Percentiles rank a stretch among this genome's conserved stretches.
Conservation (phyloP, 1,284 basidiomycete species). For the Cronartium quercuum region DNA sequence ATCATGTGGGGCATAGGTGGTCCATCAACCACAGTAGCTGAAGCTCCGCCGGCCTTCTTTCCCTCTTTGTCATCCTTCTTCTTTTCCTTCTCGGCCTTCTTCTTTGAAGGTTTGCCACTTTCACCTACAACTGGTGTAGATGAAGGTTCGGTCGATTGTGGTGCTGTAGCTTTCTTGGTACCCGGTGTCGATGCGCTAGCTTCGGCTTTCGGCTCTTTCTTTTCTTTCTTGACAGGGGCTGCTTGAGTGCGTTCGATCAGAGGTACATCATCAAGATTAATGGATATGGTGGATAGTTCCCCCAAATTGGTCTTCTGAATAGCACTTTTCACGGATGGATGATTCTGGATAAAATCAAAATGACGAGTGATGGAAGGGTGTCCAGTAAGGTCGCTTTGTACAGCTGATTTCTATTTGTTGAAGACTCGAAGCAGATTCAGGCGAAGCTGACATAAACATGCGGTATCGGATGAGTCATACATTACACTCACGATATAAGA, state of each 20-base stretch:
- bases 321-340: slow-evolving; percentile 58
- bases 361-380: slow-evolving; percentile 78
- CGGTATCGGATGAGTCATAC: not conserved
- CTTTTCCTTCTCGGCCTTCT: slow-evolving; percentile 27
- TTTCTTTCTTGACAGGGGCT: slow-evolving; percentile 56
- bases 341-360: slow-evolving; percentile 83
- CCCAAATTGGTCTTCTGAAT: slow-evolving; percentile 48
- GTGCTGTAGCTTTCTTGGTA: slow-evolving; percentile 19
- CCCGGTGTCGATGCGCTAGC: not conserved
- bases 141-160: slow-evolving; percentile 4
- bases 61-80: slow-evolving; percentile 53
- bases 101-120: slow-evolving; percentile 23
- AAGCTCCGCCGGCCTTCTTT: slow-evolving; percentile 50
- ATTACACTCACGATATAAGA: slow-evolving; percentile 22
- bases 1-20: slow-evolving; percentile 87
- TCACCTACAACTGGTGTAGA: not conserved
- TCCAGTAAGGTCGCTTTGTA: slow-evolving; percentile 47
- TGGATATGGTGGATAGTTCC: slow-evolving; percentile 53
- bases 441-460: not conserved
- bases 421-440: not conserved
- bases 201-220: slow-evolving; percentile 48
- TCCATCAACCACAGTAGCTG: slow-evolving; percentile 58
- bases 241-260: slow-evolving; percentile 65
- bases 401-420: not conserved
- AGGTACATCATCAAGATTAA: slow-evolving; percentile 52